Conservation (phyloP, 139 green algal genomes). For the Tetraselmis chui region DNA sequence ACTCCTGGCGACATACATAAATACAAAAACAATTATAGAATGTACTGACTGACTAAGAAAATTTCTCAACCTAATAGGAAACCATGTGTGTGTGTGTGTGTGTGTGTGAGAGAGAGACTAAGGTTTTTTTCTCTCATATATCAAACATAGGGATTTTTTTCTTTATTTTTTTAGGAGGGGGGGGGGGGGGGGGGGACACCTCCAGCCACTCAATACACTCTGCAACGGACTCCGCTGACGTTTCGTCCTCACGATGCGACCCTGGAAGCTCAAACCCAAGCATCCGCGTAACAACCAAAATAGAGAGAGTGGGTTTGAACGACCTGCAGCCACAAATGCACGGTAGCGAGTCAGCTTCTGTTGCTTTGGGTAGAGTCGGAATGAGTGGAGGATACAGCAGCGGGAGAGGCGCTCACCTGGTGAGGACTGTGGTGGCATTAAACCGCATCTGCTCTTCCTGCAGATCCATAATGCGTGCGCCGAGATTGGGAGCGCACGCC, state of each 20-base stretch:
- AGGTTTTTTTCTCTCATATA: too few relatives aligned
- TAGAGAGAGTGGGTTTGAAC: conserved; percentile 43
- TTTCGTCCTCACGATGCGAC: neutral
- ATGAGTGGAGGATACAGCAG: neutral
- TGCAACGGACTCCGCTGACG: neutral
- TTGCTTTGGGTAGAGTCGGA: neutral
- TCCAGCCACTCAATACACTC: neutral
- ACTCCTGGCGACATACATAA: too few relatives aligned
- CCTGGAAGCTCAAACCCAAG: conserved; percentile 47
- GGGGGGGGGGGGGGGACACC: too few relatives aligned
- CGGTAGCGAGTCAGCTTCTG: neutral
- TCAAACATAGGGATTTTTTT: too few relatives aligned
- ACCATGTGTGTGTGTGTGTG: too few relatives aligned
- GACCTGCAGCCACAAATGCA: conserved; percentile 50
- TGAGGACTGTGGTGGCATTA: conserved; percentile 6
- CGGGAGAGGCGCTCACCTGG: neutral
- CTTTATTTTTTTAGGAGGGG: too few relatives aligned
- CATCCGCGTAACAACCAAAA: conserved; percentile 37
- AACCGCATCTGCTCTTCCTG: conserved; percentile 9
- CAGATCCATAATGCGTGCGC: conserved; percentile 64
- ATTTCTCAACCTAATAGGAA: too few relatives aligned
- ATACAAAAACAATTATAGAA: too few relatives aligned
- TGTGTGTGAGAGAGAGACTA: too few relatives aligned
- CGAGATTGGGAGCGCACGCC: conserved; percentile 44
- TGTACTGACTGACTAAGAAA: too few relatives aligned